Evolutionary conservation across 768 basidiomycete genomes (phyloP), one percentile per base, ranked within the genome.

Genomic region (Clitopilus passeckerianus): DNA sequence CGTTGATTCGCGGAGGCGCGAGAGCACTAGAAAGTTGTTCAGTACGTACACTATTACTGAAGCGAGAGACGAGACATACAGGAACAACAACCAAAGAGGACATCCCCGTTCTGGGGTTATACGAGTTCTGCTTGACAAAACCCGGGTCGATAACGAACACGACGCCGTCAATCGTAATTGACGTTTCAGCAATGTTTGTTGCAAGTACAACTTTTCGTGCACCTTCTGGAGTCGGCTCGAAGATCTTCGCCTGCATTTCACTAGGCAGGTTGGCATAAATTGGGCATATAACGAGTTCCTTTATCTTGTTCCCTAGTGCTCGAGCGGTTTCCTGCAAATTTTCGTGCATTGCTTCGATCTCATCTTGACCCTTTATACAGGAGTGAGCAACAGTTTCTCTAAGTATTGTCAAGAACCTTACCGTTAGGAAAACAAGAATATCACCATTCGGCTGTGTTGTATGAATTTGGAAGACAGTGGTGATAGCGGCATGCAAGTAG

Each of bases 131-230:
- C 78, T 99, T 99, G 65, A 98, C 96, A 67, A 98, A 98, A 12
- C 97, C 97, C 2, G 97, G 97, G 71, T 99, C 97, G 64, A 99
- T 98, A 41, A 99, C 97, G 71, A 97, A 99, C 1, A 98, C 96
- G 6, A 99, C 97, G 27, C 97, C 97, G 57, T 98, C 97, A 65
- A 99, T 99, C 7, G 97, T 99, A 70, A 99, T 99, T 6, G 93
- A 95, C 4, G 97, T 99, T 74, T 99, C 97, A n/a, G 97, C 97
- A 63, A 99, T 98, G 69, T 99, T 99, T 20, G 97, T 99, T 2
- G 97, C 97, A 27, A 99, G 79, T 18, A 99, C 97, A 53, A 99
- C 95, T 75, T 99, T 99, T 59, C 97, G 82, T 24, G 97, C 93
- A 18, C 95, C 95, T 57, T 92, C 90, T 0, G 96, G 97, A 5